phyloP scores from a whole-genome alignment of 2,329 filamentous ascomycete species.

The Monilinia laxa region DNA sequence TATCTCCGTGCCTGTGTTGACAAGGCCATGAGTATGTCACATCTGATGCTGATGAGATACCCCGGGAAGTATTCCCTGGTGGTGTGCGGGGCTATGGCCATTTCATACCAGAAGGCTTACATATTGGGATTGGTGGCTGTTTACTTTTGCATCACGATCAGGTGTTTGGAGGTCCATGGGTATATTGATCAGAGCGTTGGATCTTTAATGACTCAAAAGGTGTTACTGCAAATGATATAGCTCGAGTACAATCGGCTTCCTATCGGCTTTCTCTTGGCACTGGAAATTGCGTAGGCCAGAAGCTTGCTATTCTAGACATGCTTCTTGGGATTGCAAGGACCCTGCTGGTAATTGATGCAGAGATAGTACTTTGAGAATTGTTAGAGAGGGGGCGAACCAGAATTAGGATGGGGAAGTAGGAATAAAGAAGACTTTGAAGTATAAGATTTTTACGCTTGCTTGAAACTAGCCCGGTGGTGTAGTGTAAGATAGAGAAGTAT shows the following conservation, averaged over 20 bases:
- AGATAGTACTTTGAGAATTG: conserved; percentile 40
- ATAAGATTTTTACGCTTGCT: too few relatives aligned
- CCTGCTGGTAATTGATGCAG: conserved; percentile 24
- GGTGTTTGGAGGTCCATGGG: conserved; percentile 46
- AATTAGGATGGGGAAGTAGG: conserved; percentile 38
- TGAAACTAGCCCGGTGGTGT: not conserved
- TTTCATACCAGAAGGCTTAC: conserved; percentile 43
- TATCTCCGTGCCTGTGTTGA: conserved; percentile 14
- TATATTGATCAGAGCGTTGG: conserved; percentile 48
- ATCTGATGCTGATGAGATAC: not conserved
- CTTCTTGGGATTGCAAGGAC: conserved; percentile 29
- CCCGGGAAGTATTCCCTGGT: conserved; percentile 29
- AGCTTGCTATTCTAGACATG: conserved; percentile 34
- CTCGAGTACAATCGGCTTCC: conserved; percentile 30
- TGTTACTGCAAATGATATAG: conserved; percentile 1
- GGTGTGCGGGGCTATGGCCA: conserved; percentile 35
- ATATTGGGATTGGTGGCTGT: conserved; percentile 47
- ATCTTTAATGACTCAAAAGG: conserved; percentile 33
- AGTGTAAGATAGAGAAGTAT: not conserved
- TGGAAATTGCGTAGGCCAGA: conserved; percentile 34
- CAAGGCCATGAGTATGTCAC: not conserved
- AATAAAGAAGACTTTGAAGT: not conserved
- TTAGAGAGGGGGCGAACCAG: conserved; percentile 51
- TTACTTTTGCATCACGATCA: conserved; percentile 46
- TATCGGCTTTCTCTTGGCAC: conserved; percentile 35